Evolutionary conservation across 805 yeast species (phyloP), one percentile per base, ranked within the genome.

Genomic region (Wickerhamiella parazyma): DNA sequence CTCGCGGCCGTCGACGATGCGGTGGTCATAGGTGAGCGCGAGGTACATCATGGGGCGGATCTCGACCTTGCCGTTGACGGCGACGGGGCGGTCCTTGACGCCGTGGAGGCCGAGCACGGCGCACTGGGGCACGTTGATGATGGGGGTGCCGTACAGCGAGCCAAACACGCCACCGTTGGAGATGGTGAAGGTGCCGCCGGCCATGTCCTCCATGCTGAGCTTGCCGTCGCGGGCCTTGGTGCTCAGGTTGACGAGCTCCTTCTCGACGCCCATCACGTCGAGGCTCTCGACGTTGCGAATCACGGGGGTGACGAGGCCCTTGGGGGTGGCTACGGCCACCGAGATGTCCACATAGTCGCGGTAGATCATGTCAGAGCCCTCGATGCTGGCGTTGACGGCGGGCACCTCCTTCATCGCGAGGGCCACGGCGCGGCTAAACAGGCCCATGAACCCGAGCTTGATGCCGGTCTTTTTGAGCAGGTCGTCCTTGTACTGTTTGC

Each of bases 101-200:
- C 96, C 97, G 59, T 91, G 98, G 61, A 91, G 75, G 56, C 98
- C 98, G 56, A 91, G 74, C 19, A 91, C 98, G 36, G 97, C 96
- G 47, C 95, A 86, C 71, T 91, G 98, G 44, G 98, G 98, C 76
- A 82, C 68, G 75, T 91, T 91, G 64, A 91, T 89, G 67, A 91
- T 91, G 59, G 98, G 98, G 42, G 98, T 91, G 64, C 98, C 98
- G 65, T 81, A 85, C 54, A 91, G 72, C 20, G 97, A 91, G 51
- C 98, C 98, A 59, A 91, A 91, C 46, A 91, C 95, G 66, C 98
- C 98, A 64, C 98, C 98, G 70, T 91, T 91, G 45, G 97, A 91
- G 58, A 91, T 91, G 59, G 98, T 91, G 73, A 91, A 87, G 48
- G 97, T 87, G 66, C 98, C 98, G 65, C 98, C 98, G 49, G 95